Conservation (phyloP, 1,139 yeast species). For the Meyerozyma athensensis region DNA sequence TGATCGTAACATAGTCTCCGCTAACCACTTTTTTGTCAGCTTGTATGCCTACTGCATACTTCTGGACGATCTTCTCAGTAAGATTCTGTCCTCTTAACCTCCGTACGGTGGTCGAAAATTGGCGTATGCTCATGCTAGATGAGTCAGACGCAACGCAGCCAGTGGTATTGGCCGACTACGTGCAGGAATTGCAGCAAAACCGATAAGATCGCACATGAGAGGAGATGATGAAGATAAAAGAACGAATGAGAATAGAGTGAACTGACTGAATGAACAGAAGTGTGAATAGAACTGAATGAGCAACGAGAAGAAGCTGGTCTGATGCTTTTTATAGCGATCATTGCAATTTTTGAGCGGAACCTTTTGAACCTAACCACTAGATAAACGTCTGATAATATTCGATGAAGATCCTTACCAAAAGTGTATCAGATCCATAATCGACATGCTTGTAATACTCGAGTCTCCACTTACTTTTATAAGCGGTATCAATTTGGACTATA, state of each 20-base stretch:
- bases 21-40: slow-evolving; percentile 66
- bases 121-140: slow-evolving; percentile 12
- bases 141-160: slow-evolving; percentile 24
- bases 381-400: no score
- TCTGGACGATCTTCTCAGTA: slow-evolving; percentile 93
- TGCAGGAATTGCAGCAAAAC: slow-evolving; percentile 1
- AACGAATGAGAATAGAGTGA: neutral
- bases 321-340: no score
- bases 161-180: slow-evolving; percentile 20
- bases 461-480: no score
- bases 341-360: no score
- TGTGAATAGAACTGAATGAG: no score
- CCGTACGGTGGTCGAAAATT: slow-evolving; percentile 9
- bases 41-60: slow-evolving; percentile 80
- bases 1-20: slow-evolving; percentile 93
- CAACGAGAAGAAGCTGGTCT: no score
- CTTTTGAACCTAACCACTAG: no score
- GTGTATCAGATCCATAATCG: no score
- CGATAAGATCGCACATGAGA: neutral
- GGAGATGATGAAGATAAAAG: no score
- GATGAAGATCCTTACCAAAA: no score
- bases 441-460: no score
- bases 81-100: slow-evolving; percentile 61
- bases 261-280: neutral
- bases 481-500: no score